phyloP scores from a whole-genome alignment of 2,329 filamentous ascomycete genomes.

The Calonectria pauciramosa region DNA sequence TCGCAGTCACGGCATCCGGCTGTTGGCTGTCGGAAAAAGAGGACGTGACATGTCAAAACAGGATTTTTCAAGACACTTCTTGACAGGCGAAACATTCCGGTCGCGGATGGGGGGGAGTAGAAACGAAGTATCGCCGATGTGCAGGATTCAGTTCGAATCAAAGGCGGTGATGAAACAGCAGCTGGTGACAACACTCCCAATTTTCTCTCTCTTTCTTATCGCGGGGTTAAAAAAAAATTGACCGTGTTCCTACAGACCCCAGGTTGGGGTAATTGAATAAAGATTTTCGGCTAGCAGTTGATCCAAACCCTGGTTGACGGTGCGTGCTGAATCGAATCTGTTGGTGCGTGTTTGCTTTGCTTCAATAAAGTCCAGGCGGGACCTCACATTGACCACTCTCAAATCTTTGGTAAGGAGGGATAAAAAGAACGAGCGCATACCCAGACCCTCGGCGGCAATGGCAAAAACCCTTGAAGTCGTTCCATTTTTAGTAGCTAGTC shows the following conservation, averaged over 20 bases:
- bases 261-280: not conserved
- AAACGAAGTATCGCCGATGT: not conserved
- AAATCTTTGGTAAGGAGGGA: not conserved
- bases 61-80: not conserved
- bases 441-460: not conserved
- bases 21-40: not conserved
- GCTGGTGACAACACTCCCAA: not conserved
- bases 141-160: not conserved
- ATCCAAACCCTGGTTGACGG: not conserved
- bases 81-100: not conserved
- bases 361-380: not conserved
- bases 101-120: not conserved
- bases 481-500: not conserved
- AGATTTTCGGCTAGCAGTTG: not conserved
- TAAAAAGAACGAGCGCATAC: not conserved
- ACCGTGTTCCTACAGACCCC: not conserved
- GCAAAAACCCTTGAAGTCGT: not conserved
- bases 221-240: not conserved
- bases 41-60: not conserved
- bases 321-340: not conserved
- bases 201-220: not conserved
- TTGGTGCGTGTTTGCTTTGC: not conserved
- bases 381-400: not conserved
- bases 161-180: not conserved
- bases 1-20: not conserved